A percentile compares a stretch with the other conserved stretches of the same genome.
These are phyloP conservation scores for Lojkania enalia DNA, from an alignment of 2,329 filamentous ascomycete species.

Conservation along the genomic window DNA sequence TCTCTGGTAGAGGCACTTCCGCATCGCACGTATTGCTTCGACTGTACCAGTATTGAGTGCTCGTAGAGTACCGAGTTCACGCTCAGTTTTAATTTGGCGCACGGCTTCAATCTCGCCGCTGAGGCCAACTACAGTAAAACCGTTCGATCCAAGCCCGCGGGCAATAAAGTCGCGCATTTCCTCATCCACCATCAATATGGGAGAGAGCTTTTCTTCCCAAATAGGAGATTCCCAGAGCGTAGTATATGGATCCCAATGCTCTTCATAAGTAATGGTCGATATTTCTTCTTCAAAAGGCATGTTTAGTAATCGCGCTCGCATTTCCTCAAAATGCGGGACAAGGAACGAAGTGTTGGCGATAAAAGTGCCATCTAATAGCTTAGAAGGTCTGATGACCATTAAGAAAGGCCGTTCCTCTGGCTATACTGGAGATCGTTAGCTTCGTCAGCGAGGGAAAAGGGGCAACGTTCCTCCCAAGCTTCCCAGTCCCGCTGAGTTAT, in stretches of 20 bases:
- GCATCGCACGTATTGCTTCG: slow-evolving; percentile 62
- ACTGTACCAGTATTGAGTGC: slow-evolving; percentile 68
- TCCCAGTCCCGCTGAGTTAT: slow-evolving; percentile 65
- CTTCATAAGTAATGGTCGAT: slow-evolving; percentile 63
- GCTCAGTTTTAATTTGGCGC: slow-evolving; percentile 60
- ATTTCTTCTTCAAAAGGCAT: slow-evolving; percentile 59
- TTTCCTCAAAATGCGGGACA: slow-evolving; percentile 63
- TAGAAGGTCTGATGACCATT: slow-evolving; percentile 60
- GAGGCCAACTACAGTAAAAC: slow-evolving; percentile 61
- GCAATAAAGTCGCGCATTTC: slow-evolving; percentile 67
- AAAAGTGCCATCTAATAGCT: slow-evolving; percentile 45
- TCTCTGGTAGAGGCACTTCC: slow-evolving; percentile 58
- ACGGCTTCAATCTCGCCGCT: slow-evolving; percentile 60
- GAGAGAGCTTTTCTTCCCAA: slow-evolving; percentile 39
- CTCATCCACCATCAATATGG: slow-evolving; percentile 65
- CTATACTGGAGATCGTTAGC: slow-evolving; percentile 5
- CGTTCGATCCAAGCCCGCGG: slow-evolving; percentile 57
- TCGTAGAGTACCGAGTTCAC: slow-evolving; percentile 60
- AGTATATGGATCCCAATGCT: slow-evolving; percentile 66
- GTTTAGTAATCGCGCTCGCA: slow-evolving; percentile 60
- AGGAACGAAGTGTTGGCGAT: slow-evolving; percentile 62
- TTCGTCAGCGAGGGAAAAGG: not conserved
- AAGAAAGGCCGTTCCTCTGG: slow-evolving; percentile 66
- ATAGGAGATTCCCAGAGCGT: slow-evolving; percentile 51
- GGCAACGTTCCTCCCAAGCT: slow-evolving; percentile 56